Percentiles rank a stretch among this genome's conserved stretches.
Evolutionary conservation across 305 asterid species (phyloP).

Genomic region (Fraxinus albicans): DNA sequence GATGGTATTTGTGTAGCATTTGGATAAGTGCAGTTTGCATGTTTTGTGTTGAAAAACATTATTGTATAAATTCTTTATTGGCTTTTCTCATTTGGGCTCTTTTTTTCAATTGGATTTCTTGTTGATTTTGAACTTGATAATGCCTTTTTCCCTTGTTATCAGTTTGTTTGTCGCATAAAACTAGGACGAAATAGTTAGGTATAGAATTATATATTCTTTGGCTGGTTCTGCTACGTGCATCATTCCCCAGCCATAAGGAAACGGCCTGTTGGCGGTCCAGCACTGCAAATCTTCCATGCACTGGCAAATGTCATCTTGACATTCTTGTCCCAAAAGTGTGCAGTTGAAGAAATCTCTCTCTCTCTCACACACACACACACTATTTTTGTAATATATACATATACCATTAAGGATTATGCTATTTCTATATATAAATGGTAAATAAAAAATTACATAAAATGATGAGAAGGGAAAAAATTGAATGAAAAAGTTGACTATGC

Average conservation of each 20-base stretch:
- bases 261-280: conserved; percentile 34
- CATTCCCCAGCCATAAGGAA: background rate
- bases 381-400: background rate
- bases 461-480: too few relatives aligned
- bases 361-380: background rate
- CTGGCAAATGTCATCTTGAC: conserved; percentile 34
- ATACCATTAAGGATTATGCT: too few relatives aligned
- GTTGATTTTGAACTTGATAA: conserved; percentile 26
- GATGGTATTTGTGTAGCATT: conserved; percentile 32
- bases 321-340: conserved; percentile 29
- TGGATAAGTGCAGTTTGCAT: conserved; percentile 37
- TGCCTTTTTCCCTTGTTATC: conserved; percentile 37
- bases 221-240: background rate
- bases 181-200: conserved; percentile 18
- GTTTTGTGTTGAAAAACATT: conserved; percentile 14
- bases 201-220: conserved; percentile 12
- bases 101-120: conserved; percentile 27
- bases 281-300: conserved; percentile 23
- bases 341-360: conserved; percentile 21
- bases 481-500: too few relatives aligned
- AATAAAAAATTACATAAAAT: too few relatives aligned
- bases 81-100: conserved; percentile 26
- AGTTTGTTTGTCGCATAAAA: conserved; percentile 40
- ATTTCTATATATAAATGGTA: too few relatives aligned
- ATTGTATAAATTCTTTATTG: conserved; percentile 17